Base-by-base conservation (phyloP, 169 alveolate species). In the Plasmodium cynomolgi region DNA sequence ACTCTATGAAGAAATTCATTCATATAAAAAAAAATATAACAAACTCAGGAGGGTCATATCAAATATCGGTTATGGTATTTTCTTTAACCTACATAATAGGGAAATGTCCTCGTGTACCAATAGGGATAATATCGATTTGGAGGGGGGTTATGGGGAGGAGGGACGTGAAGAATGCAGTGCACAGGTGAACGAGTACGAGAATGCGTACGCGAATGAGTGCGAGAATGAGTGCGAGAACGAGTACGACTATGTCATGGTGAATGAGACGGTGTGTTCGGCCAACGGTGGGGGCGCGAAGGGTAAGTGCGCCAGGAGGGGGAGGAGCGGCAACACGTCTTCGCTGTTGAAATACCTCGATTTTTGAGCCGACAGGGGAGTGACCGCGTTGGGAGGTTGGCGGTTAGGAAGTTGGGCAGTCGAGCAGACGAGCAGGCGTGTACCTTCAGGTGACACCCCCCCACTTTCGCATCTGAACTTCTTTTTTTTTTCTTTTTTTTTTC, bases 51-150 rank as follows among this genome's bases (percentile, higher is more conserved):
- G 92, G 73, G 34, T 41, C 7, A 91, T 91, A 81, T 91, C 95
- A n/a, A 91, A 91, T 79, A 91, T 91, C 20, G 95, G 95, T 6
- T 91, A 91, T 91, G 95, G 95, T 1, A 81, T 72, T 26, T 39
- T 91, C 34, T 91, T 91, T 56, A 91, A 91, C 54, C 44, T 56
- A 29, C 77, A 90, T 6, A 68, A 62, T 1, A 37, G 71, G 81
- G 94, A 80, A 58, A 23, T 33, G 54, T 39, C 73, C 23, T 34
- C 44, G 1, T 9, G 47, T 56, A 90, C 11, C 37, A 71, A 39
- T 26, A 71, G 17, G 29, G 79, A 50, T 34, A 58, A 79, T 88
- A 79, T 54, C 11, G 33, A 88, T 56, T 33, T 26, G 62, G 62
- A 50, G 62, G 56, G 1, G n/a, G 56, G 17, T 44, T 11, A 44